Evolutionary conservation across 2,329 filamentous ascomycete species (phyloP), one percentile per base, ranked within the genome.

Genomic region (Fusarium anguioides): DNA sequence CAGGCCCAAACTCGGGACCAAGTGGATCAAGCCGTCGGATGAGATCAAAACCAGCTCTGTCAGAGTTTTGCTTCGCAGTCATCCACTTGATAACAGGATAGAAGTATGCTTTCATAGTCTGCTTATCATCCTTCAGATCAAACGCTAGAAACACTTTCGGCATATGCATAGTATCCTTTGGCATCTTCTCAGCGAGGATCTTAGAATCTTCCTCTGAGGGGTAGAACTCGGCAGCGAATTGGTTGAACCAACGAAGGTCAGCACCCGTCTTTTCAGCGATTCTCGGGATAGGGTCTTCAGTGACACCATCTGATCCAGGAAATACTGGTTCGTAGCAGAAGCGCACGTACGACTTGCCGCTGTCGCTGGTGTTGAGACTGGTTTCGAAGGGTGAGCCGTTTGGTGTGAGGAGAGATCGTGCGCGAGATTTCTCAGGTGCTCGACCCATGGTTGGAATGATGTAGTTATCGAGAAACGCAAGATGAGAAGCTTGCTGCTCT

Each of bases 21-120:
- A 72, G 69, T 1, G 70, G 67, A 5, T 69, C 53, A 9, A 74
- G 63, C 8, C 70, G 59, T 53, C 67, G 51, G 46, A 74, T 66
- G 37, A 72, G 40, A 42, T 68, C 54, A 47, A 74, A 73, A 5
- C 60, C 61, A 41, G 66, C 52, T 21, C 47, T 50, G 12, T 74
- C 72, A 2, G 66, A 62, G 20, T 72, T 61, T 8, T 46, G 40
- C 12, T 68, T 66, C 8, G 66, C 68, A 21, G 69, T 66, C 26
- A 72, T 66, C 29, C 66, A 71, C 56, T 74, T 73, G 50, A 71
- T 69, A 8, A 70, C 42, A 12, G 72, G 71, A 33, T 61, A 72
- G 45, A 73, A 74, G 36, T 74, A 74, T 5, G 68, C 70, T 42
- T 72, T 73, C 56, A 72, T 67, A 2, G 65, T 44, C 20, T 62